Base-by-base conservation (phyloP, 2,329 filamentous ascomycete genomes). In the Neonectria hederae region DNA sequence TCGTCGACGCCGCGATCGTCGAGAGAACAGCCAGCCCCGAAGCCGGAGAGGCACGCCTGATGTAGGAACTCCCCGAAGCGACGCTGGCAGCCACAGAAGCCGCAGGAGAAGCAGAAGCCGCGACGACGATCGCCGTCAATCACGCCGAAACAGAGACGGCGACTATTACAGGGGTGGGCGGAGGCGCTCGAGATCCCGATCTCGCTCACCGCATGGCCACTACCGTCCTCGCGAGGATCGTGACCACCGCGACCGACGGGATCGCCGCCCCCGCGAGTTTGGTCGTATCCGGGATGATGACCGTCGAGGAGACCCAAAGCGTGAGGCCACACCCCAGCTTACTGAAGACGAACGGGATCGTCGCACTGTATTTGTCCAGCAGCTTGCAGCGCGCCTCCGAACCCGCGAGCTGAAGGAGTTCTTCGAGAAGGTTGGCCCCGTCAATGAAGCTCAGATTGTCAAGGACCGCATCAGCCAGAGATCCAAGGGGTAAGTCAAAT, bases 371-470 rank as follows among this genome's bases (percentile, higher is more conserved):
- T 99, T 99, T 78, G 96, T 99, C 59, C 96, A 99, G 84, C 96
- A 99, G 82, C 91, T 99, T 76, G 96, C 96, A 72, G 94, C 94
- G 71, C 92, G 96, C 76, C 87, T 98, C 69, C 90, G 95, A 73
- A 97, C 93, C 60, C 94, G 93, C 76, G 94, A 98, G 79, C 86
- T 99, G 68, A 95, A 97, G 79, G 88, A 90, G 66, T 99, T 99
- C 79, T 99, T 99, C 76, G 93, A 97, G 79, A 94, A 95, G 81
- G 92, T 96, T 74, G 96, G 96, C 68, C 90, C 92, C 42, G 96
- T 99, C 59, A 97, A 96, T 74, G 96, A 98, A 79, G 96, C 96
- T 54, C 96, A 98, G 83, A 99, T 99, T 75, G 96, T 99, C 57
- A 98, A 98, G 81, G 96, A 99, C 75, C 89, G 96, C 67, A 94